Evolutionary conservation across 768 basidiomycete species (phyloP), one percentile per base, ranked within the genome.

Genomic region (Agaricus bisporus): DNA sequence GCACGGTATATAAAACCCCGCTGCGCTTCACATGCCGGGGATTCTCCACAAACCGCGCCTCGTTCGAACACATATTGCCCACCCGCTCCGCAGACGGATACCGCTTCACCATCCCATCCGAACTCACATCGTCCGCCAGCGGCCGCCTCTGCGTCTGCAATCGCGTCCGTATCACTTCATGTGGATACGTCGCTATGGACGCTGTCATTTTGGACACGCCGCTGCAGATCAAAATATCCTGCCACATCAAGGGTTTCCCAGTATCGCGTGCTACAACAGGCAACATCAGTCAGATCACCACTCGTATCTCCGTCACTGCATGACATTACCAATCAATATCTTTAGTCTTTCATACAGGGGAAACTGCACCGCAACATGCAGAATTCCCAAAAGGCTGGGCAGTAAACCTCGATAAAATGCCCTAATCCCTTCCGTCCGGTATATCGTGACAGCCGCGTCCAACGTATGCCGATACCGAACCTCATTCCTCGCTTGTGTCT

Each of bases 161-260:
- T 5, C 95, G 83, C n/a, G 97, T 98, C n/a, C 97, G 88, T 35
- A 99, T 79, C 41, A 99, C 97, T 69, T 99, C 97, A 70, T 99
- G 97, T 1, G 97, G 97, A 67, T 99, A 99, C 32, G 97, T 98
- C 36, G 87, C 89, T 17, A 98, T 73, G 15, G 93, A 94, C 7
- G 97, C 97, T 1, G 90, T 85, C 90, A 98, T 97, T 68, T 99
- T 99, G 18, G 94, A 88, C 25, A 83, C 71, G n/a, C 90, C 91
- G 15, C 92, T 95, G 73, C 94, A 98, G 17, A 86, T 68, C 14
- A 99, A 83, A 59, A 98, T 95, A 18, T 82, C 73, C 45, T 73
- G 67, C 11, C 81, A 79, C 1, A 81, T 69, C 10, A 94, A 68
- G 2, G 75, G 80, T 42, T 66, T 65, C 15, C 74, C 68, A 15